phyloP scores from a whole-genome alignment of 2,329 filamentous ascomycete genomes.

The Fusarium sp. region DNA sequence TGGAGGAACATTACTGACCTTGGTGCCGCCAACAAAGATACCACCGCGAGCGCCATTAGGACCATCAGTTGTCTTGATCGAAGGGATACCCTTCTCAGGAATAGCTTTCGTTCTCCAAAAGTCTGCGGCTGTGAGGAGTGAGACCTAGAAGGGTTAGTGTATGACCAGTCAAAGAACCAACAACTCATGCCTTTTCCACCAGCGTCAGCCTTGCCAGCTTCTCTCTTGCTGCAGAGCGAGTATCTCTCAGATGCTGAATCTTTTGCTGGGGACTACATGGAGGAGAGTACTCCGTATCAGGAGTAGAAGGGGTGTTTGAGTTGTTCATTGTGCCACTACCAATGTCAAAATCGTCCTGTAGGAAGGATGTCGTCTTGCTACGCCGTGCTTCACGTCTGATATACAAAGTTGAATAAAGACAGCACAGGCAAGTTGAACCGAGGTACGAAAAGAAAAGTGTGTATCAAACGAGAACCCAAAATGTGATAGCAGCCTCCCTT shows the following conservation, averaged over 20 bases:
- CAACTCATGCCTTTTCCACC: slow-evolving; percentile 63
- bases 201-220: slow-evolving; percentile 62
- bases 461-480: background rate
- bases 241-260: slow-evolving; percentile 47
- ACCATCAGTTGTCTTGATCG: slow-evolving; percentile 73
- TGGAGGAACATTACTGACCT: slow-evolving; percentile 50
- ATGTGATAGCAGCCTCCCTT: slow-evolving; percentile 6
- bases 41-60: slow-evolving; percentile 76
- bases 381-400: background rate
- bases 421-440: slow-evolving; percentile 2
- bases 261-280: slow-evolving; percentile 55
- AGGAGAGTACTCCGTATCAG: slow-evolving; percentile 60
- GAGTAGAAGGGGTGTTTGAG: slow-evolving; percentile 50
- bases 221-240: slow-evolving; percentile 54
- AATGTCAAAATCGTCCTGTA: background rate
- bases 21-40: slow-evolving; percentile 73
- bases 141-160: slow-evolving; percentile 54
- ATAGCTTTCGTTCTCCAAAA: slow-evolving; percentile 76
- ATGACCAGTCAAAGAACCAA: background rate
- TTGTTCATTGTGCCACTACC: slow-evolving; percentile 26
- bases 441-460: background rate
- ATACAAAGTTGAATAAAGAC: background rate
- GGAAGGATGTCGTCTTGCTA: background rate
- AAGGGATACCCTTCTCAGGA: slow-evolving; percentile 68
- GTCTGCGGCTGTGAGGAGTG: slow-evolving; percentile 68